These are phyloP conservation scores for Fraxinus velutina DNA, from an alignment of 305 asterid genomes.

Conservation along the genomic window DNA sequence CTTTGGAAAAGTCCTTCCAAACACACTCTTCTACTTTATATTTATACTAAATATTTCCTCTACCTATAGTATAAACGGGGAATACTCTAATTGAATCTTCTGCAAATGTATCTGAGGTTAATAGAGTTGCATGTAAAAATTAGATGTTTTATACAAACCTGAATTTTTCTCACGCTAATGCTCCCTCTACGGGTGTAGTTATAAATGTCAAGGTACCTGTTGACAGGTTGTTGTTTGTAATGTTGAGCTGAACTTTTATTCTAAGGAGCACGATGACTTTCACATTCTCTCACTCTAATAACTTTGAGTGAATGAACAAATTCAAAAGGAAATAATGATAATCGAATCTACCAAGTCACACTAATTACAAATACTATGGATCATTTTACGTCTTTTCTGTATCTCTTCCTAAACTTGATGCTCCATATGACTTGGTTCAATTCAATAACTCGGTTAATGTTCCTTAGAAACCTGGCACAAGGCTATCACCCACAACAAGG, in stretches of 20 bases:
- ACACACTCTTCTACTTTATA: not conserved
- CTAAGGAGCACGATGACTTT: not conserved
- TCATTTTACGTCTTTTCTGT: not conserved
- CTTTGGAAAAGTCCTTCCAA: not conserved
- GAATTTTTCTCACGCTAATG: not conserved
- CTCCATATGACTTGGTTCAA: not conserved
- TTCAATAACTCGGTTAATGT: not conserved
- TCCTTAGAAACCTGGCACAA: not conserved
- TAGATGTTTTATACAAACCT: not conserved
- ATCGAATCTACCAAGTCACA: not conserved
- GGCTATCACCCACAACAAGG: not conserved
- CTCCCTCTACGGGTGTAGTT: not conserved
- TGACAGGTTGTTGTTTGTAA: not conserved
- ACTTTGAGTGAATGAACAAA: not conserved
- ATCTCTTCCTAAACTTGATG: not conserved
- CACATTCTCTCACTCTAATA: not conserved
- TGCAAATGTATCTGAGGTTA: not conserved
- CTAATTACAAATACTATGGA: not conserved
- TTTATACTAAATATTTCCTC: not conserved
- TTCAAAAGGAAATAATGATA: not conserved
- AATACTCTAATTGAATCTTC: not conserved
- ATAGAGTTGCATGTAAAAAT: not conserved
- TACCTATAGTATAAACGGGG: not conserved
- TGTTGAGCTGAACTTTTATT: not conserved
- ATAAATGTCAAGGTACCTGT: not conserved